Base-by-base conservation (phyloP, 1,284 basidiomycete species). In the Cryptococcus sp. region DNA sequence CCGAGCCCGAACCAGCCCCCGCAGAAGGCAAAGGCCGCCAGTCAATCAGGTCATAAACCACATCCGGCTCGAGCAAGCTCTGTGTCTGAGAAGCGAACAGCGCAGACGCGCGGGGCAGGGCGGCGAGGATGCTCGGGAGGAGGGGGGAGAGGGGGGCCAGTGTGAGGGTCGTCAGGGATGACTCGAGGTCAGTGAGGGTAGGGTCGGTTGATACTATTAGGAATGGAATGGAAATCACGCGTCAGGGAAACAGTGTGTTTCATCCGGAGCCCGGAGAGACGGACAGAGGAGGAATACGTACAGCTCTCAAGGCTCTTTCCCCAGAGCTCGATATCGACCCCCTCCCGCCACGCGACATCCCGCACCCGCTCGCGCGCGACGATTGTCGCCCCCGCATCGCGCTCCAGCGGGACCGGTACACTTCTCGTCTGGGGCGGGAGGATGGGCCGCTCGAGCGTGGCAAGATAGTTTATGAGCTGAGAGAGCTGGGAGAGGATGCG, bases 261-360 rank as follows among this genome's bases (percentile, higher is more conserved):
- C 28, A 4, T 33, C 28, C 28, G n/a, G n/a, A 33, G 9, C 21
- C 28, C 36, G n/a, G 21, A 21, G 6, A 40, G 9, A 23, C 21
- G n/a, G 37, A 39, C 33, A 5, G 12, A 11, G 28, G 24, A 49
- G 38, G 8, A 50, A 50, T 21, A 55, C 60, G 60, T 28, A 63
- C 59, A 21, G 15, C 28, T 53, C 60, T 64, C 62, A 2, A 75
- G 53, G 8, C 53, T 61, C 37, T 64, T 62, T 13, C 65, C 70
- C 73, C 71, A 75, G 2, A 56, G 16, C 7, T 55, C 46, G 11
- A 75, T 28, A 53, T 70, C 68, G 3, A 75, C 51, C 8, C 71
- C 72, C 15, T 66, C 50, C 13, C 57, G 56, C 18, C 43, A 52
- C 1, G 57, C 33, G 13, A 72, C 52, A 55, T 67, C 69, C n/a